Evolutionary conservation across 2,329 filamentous ascomycete genomes (phyloP).

Genomic region (Monosporascus sp.): DNA sequence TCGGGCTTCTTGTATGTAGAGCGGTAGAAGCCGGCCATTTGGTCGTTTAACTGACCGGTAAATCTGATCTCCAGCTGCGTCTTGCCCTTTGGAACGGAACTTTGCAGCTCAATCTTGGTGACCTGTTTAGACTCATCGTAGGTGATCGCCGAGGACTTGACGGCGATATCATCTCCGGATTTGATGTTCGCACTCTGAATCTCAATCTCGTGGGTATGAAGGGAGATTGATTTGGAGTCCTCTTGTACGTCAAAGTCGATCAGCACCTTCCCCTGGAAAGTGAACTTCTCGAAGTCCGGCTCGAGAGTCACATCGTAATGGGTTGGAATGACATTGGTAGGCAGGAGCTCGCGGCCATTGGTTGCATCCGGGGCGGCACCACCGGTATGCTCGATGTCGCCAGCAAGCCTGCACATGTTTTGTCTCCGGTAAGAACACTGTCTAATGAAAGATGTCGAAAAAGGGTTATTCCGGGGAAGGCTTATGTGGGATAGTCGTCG

Average conservation of each 20-base stretch:
- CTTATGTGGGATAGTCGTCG: background rate
- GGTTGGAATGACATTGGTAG: slow-evolving; percentile 82
- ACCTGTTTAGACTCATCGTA: slow-evolving; percentile 78
- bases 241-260: slow-evolving; percentile 86
- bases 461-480: background rate
- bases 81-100: slow-evolving; percentile 69
- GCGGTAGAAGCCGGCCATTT: slow-evolving; percentile 96
- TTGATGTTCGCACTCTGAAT: slow-evolving; percentile 70
- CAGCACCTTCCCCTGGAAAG: slow-evolving; percentile 75
- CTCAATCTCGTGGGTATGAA: slow-evolving; percentile 84
- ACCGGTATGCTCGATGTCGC: slow-evolving; percentile 48
- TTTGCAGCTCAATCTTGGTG: slow-evolving; percentile 73
- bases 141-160: slow-evolving; percentile 61
- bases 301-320: slow-evolving; percentile 92
- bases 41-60: slow-evolving; percentile 75
- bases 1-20: slow-evolving; percentile 84
- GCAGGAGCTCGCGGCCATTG: slow-evolving; percentile 69
- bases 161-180: slow-evolving; percentile 48
- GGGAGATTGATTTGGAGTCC: slow-evolving; percentile 76
- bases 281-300: slow-evolving; percentile 82
- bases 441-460: slow-evolving; percentile 17
- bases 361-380: slow-evolving; percentile 55
- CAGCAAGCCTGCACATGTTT: slow-evolving; percentile 63
- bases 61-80: slow-evolving; percentile 73
- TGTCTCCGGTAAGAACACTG: slow-evolving; percentile 70